Evolutionary conservation across 371 early-diverging fungal genomes (phyloP).

Genomic region (Zychaea mexicana): DNA sequence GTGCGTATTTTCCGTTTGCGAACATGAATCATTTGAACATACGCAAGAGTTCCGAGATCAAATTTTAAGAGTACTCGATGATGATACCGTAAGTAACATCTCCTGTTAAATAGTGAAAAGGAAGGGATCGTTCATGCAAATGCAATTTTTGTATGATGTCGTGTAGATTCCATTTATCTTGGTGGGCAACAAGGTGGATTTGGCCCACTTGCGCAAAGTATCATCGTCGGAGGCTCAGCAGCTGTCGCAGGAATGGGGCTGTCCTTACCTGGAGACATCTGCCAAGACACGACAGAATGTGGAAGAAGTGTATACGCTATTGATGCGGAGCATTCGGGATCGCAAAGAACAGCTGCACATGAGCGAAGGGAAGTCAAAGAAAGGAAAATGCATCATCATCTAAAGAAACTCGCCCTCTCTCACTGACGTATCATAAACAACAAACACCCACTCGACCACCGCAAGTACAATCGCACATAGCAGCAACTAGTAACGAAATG

Average conservation of each 20-base stretch:
- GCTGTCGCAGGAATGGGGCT: constrained; percentile 76
- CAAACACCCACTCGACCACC: neutral
- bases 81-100: constrained; percentile 59
- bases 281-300: constrained; percentile 86
- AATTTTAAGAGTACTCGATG: constrained; percentile 81
- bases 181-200: constrained; percentile 87
- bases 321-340: constrained; percentile 58
- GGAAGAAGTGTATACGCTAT: constrained; percentile 71
- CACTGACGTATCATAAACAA: neutral
- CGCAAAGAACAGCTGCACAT: constrained; percentile 25
- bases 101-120: too few relatives aligned
- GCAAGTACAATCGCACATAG: too few relatives aligned
- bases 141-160: neutral
- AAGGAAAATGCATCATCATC: constrained; percentile 26
- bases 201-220: constrained; percentile 70
- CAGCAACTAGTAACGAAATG: too few relatives aligned
- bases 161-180: constrained; percentile 75
- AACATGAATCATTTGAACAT: constrained; percentile 79
- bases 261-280: constrained; percentile 80
- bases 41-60: constrained; percentile 86
- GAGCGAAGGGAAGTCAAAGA: constrained; percentile 26
- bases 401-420: constrained; percentile 8
- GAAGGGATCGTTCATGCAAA: neutral
- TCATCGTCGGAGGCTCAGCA: constrained; percentile 62
- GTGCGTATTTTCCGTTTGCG: constrained; percentile 82